phyloP scores from a whole-genome alignment of 2,329 filamentous ascomycete genomes.

The Leptographium galeiforme region DNA sequence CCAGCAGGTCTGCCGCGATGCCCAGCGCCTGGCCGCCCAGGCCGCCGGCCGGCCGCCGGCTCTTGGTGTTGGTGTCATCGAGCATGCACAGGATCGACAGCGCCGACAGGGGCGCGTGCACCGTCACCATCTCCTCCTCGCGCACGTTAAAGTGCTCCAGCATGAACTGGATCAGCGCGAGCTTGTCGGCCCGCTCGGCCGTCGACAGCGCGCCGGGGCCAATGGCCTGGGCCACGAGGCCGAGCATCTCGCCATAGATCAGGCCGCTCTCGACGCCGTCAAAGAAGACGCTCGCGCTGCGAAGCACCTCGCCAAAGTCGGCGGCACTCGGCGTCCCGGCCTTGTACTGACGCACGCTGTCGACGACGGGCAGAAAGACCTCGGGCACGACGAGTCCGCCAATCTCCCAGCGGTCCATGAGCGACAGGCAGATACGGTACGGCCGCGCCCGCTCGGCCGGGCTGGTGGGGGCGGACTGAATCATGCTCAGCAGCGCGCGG shows the following conservation, averaged over 20 bases:
- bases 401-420: constrained; percentile 98
- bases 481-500: constrained; percentile 62
- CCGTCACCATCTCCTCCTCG: constrained; percentile 88
- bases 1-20: constrained; percentile 45
- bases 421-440: constrained; percentile 80
- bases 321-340: constrained; percentile 46
- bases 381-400: constrained; percentile 79
- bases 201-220: constrained; percentile 28
- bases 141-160: constrained; percentile 79
- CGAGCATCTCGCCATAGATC: constrained; percentile 74
- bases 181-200: constrained; percentile 43
- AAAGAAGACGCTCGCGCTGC: constrained; percentile 91
- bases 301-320: constrained; percentile 74
- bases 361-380: constrained; percentile 75
- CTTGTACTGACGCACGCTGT: constrained; percentile 67
- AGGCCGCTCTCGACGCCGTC: constrained; percentile 90
- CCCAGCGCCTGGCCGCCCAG: constrained; percentile 20
- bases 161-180: constrained; percentile 70
- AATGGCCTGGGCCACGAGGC: constrained; percentile 50
- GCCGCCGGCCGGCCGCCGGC: constrained; percentile 9
- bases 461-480: constrained; percentile 33
- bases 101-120: constrained; percentile 67
- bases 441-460: constrained; percentile 65
- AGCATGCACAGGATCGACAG: constrained; percentile 52
- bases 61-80: constrained; percentile 35